Conservation (phyloP, 2,329 filamentous ascomycete genomes). For the Nemania abortiva region DNA sequence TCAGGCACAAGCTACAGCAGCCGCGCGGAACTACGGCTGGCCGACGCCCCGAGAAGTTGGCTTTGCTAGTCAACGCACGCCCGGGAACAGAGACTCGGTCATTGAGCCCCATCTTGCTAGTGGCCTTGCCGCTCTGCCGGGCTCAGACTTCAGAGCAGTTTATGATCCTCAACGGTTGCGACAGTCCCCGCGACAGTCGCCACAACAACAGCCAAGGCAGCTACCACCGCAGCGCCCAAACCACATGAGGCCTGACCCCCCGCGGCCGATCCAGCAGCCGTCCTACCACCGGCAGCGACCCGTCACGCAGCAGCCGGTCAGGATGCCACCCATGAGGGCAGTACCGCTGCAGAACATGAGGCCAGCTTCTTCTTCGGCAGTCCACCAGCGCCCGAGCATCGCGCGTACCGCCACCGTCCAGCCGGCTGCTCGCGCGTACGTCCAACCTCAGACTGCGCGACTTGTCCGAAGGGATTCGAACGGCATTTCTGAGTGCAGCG, state of each 20-base stretch:
- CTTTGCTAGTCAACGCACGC: background rate
- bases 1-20: slow-evolving; percentile 35
- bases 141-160: slow-evolving; percentile 35
- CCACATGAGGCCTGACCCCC: background rate
- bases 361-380: background rate
- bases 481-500: slow-evolving; percentile 44
- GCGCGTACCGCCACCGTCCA: slow-evolving; percentile 24
- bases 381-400: background rate
- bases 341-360: background rate
- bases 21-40: slow-evolving; percentile 44
- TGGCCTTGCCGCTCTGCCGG: slow-evolving; percentile 40
- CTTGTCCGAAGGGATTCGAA: slow-evolving; percentile 45
- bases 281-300: background rate
- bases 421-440: background rate
- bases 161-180: slow-evolving; percentile 37
- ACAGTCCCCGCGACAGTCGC: background rate
- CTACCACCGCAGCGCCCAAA: background rate
- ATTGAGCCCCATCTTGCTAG: slow-evolving; percentile 39
- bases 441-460: slow-evolving; percentile 1
- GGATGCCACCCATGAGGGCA: background rate
- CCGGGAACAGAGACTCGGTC: slow-evolving; percentile 40
- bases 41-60: slow-evolving; percentile 12
- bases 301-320: background rate
- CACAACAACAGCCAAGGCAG: background rate
- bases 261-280: no score